Conservation (phyloP, 352 stramenopile species). For the Globisporangium megalacanthum region DNA sequence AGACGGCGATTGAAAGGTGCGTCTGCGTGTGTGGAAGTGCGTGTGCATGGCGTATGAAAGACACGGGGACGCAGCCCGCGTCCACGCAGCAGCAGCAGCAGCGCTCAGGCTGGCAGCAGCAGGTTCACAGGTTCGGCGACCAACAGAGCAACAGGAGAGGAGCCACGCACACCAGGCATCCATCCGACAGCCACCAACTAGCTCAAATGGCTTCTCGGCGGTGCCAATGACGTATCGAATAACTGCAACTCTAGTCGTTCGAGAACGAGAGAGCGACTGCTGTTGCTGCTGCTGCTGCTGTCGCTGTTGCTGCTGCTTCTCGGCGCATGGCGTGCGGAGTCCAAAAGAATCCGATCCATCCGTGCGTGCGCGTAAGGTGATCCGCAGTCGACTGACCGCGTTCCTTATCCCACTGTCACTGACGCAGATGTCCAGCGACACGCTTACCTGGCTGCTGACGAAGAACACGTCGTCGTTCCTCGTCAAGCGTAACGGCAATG, state of each 20-base stretch:
- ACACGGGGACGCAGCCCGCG: background rate
- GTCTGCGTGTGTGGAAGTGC: background rate
- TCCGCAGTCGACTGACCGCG: background rate
- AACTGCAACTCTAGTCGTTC: no score
- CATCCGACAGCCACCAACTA: background rate
- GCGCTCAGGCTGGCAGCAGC: background rate
- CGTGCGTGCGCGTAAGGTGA: background rate
- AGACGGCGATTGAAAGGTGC: constrained; percentile 52
- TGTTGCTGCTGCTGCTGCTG: no score
- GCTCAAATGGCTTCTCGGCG: no score
- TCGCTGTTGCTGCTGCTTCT: no score
- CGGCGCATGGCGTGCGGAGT: no score
- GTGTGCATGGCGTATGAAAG: background rate
- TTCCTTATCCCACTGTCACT: background rate
- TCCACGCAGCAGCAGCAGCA: background rate
- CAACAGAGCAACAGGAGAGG: background rate
- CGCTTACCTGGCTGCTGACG: constrained; percentile 95
- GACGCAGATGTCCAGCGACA: constrained; percentile 88
- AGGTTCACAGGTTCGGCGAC: background rate
- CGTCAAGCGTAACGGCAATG: constrained; percentile 88
- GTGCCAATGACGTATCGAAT: no score
- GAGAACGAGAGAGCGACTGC: no score
- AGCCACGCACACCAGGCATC: background rate
- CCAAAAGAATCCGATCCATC: no score
- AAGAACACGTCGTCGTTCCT: constrained; percentile 96